A percentile compares a stretch with the other conserved stretches of the same genome.
phyloP scores from a whole-genome alignment of 2,329 filamentous ascomycete genomes.

The Aspergillus novoparasiticus region DNA sequence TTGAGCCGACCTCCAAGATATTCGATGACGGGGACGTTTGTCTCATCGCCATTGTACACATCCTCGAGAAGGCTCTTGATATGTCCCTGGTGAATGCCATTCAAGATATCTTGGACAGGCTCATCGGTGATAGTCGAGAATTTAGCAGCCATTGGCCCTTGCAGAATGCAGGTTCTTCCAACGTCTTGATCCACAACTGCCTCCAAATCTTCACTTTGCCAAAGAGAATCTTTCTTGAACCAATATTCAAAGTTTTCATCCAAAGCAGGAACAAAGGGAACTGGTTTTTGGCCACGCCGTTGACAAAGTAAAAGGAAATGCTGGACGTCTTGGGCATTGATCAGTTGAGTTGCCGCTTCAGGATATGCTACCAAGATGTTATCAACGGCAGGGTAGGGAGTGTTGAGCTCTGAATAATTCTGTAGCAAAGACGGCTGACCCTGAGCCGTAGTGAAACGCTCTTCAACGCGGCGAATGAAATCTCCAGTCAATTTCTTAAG shows the following conservation, averaged over 20 bases:
- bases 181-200: conserved; percentile 96
- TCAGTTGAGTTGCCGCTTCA: conserved; percentile 84
- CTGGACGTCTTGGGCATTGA: conserved; percentile 97
- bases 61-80: conserved; percentile 79
- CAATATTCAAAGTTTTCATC: conserved; percentile 98
- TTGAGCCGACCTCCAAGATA: conserved; percentile 90
- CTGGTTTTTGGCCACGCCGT: conserved; percentile 90
- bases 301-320: conserved; percentile 93
- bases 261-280: conserved; percentile 91
- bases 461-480: conserved; percentile 95
- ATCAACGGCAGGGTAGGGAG: conserved; percentile 77
- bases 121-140: conserved; percentile 90
- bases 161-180: conserved; percentile 90
- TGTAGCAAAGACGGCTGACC: conserved; percentile 82
- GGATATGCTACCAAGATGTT: conserved; percentile 81
- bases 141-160: conserved; percentile 88
- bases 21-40: conserved; percentile 79
- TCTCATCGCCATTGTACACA: conserved; percentile 73
- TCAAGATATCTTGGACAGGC: conserved; percentile 91
- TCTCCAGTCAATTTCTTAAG: conserved; percentile 83
- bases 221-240: conserved; percentile 99
- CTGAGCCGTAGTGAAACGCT: conserved; percentile 78
- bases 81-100: conserved; percentile 85
- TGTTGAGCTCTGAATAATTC: conserved; percentile 82
- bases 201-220: conserved; percentile 97